Conservation (phyloP, 2,329 filamentous ascomycete species). For the Septoria petroselini region DNA sequence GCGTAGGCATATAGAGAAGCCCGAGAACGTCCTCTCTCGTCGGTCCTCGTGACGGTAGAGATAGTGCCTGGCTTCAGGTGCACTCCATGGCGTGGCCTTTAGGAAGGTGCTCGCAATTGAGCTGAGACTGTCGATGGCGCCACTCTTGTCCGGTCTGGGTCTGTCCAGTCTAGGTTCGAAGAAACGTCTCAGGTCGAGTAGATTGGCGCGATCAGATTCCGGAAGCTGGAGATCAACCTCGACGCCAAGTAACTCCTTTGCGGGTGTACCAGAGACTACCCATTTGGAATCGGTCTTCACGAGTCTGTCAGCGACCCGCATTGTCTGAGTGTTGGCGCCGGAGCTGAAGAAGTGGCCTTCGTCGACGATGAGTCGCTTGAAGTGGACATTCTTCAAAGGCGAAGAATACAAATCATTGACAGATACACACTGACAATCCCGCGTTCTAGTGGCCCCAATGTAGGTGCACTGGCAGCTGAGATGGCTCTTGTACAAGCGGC, state of each 20-base stretch:
- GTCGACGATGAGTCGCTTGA: slow-evolving; percentile 85
- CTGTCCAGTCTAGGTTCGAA: slow-evolving; percentile 43
- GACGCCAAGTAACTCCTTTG: slow-evolving; percentile 75
- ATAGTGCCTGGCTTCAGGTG: slow-evolving; percentile 61
- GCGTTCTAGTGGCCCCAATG: slow-evolving; percentile 44
- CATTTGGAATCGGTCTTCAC: slow-evolving; percentile 67
- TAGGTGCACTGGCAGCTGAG: slow-evolving; percentile 42
- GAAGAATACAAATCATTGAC: slow-evolving; percentile 51
- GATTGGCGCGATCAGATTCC: slow-evolving; percentile 17
- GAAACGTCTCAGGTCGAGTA: slow-evolving; percentile 42
- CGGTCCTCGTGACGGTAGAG: slow-evolving; percentile 53
- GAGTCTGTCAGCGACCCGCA: slow-evolving; percentile 54
- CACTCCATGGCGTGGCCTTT: slow-evolving; percentile 74
- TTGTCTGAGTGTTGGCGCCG: slow-evolving; percentile 60
- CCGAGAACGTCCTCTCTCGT: slow-evolving; percentile 57
- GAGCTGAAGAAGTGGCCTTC: slow-evolving; percentile 86
- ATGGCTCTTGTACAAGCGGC: slow-evolving; percentile 34
- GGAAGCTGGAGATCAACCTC: slow-evolving; percentile 53
- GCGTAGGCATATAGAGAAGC: slow-evolving; percentile 61
- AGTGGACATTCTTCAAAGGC: slow-evolving; percentile 69
- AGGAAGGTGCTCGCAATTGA: slow-evolving; percentile 67
- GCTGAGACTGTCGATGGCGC: slow-evolving; percentile 59
- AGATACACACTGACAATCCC: slow-evolving; percentile 47
- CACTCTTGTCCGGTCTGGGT: slow-evolving; percentile 39
- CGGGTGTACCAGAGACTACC: slow-evolving; percentile 89